Base-by-base conservation (phyloP, 2,329 filamentous ascomycete genomes). In the Cladorrhinum sp. region DNA sequence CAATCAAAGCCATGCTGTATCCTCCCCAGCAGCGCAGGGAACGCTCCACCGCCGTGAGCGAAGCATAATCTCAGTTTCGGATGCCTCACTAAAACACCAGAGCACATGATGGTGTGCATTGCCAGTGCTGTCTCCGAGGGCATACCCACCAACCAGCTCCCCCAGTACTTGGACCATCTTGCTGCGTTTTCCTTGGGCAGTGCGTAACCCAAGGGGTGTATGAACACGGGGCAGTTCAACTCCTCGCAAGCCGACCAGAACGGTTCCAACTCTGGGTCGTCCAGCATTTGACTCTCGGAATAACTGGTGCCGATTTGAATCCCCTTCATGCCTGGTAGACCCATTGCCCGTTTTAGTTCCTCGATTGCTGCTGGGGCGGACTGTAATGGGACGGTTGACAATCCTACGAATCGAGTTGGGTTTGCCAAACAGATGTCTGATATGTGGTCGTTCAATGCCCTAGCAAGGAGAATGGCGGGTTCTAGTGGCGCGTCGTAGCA, bases 1-100 rank as follows among this genome's bases (percentile, higher is more conserved):
- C 72, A 75, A 57, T 73, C 69, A 54, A 70, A 74, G 0, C 72
- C 73, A 45, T 74, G 72, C 62, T 74, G 72, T 25, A 75, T 71
- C 45, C 73, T 64, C 3, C 73, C 72, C n/a, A 75, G 57, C 32
- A 75, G 55, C 2, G 73, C 69, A 7, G 72, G 72, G 29, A 73
- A 75, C n/a, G 72, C 70, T 5, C 73, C 73, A 1, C 73, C 72
- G 10, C 71, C 73, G 50, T 75, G 72, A 10, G 73, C 72, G 55
- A 75, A 75, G 57, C 72, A 75, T 36, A 74, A 50, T 36, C 68
- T 65, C 48, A 75, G 61, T 1, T 60, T 54, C 8, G 72, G 72
- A 59, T 74, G 69, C n/a, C 68, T 55, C 7, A 71, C 62, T 49
- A 74, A 60, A 25, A 71, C 51, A 7, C 72, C 73, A 3, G 70